phyloP scores from a whole-genome alignment of 805 yeast genomes.

The Komagataella mondaviorum region DNA sequence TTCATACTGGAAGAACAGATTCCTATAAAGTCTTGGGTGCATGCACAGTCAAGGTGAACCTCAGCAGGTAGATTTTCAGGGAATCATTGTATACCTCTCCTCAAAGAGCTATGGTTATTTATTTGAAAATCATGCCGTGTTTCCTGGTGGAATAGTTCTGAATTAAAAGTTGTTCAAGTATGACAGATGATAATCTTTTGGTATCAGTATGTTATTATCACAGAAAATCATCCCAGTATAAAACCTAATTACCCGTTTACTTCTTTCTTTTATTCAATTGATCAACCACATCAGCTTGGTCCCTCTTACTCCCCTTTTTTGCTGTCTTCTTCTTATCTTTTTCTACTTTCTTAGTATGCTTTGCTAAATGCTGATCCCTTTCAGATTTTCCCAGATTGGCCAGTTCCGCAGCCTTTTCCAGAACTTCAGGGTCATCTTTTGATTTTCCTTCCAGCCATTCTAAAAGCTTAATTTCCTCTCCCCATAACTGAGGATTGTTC shows the following conservation, averaged over 20 bases:
- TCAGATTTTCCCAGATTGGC: constrained; percentile 51
- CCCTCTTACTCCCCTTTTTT: neutral
- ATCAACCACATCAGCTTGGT: neutral
- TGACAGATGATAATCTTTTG: too few species aligned
- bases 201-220: neutral
- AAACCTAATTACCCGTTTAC: neutral
- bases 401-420: constrained; percentile 32
- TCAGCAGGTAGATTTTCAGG: too few species aligned
- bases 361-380: constrained; percentile 53
- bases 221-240: neutral
- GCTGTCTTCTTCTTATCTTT: constrained; percentile 11
- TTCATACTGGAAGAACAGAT: too few species aligned
- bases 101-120: too few species aligned
- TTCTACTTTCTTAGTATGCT: constrained; percentile 43
- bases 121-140: too few species aligned
- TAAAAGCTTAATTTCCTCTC: constrained; percentile 68
- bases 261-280: neutral
- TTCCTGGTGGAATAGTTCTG: too few species aligned
- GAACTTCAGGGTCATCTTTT: constrained; percentile 40
- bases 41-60: too few species aligned
- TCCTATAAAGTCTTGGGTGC: too few species aligned
- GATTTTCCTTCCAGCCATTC: constrained; percentile 64
- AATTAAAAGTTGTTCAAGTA: too few species aligned
- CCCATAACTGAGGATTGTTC: constrained; percentile 52
- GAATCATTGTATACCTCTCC: too few species aligned